phyloP scores from a whole-genome alignment of 768 basidiomycete species.

The Royoungia palumana region DNA sequence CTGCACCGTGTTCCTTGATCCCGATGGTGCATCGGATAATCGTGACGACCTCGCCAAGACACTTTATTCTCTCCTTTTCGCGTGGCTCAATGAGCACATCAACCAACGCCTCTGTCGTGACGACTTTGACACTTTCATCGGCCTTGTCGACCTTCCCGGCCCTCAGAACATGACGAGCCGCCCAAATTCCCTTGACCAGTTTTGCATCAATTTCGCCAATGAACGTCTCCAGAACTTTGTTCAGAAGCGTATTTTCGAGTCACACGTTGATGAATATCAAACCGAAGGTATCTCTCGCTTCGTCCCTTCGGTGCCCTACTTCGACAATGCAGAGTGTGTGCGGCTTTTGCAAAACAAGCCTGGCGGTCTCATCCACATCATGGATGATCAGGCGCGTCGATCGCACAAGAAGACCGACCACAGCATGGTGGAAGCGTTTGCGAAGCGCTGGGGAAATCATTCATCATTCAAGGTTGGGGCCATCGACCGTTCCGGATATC shows the following conservation, averaged over 20 bases:
- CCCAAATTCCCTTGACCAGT: constrained; percentile 92
- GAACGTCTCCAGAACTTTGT: constrained; percentile 86
- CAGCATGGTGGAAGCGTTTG: constrained; percentile 92
- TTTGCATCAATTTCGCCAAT: constrained; percentile 95
- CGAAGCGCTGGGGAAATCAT: constrained; percentile 93
- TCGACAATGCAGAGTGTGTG: constrained; percentile 89
- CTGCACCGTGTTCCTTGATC: constrained; percentile 95
- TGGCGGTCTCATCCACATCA: constrained; percentile 92
- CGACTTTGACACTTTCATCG: constrained; percentile 89
- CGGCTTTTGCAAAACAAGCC: constrained; percentile 81
- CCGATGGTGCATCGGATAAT: constrained; percentile 89
- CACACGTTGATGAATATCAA: constrained; percentile 77
- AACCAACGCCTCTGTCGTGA: constrained; percentile 94
- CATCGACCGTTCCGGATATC: constrained; percentile 72
- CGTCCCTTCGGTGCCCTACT: constrained; percentile 72
- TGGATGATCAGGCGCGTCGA: constrained; percentile 92
- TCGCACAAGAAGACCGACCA: constrained; percentile 88
- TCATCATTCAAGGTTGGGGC: constrained; percentile 83
- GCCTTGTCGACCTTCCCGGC: constrained; percentile 91
- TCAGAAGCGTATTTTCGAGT: constrained; percentile 77
- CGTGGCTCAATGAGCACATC: constrained; percentile 95
- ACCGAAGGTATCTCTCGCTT: constrained; percentile 73
- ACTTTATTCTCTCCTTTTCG: constrained; percentile 89
- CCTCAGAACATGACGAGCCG: constrained; percentile 86
- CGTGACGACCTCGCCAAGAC: constrained; percentile 93